Percentiles rank a stretch among this genome's conserved stretches.
Conservation (phyloP, 768 basidiomycete genomes). For the Tricholoma matsutake region DNA sequence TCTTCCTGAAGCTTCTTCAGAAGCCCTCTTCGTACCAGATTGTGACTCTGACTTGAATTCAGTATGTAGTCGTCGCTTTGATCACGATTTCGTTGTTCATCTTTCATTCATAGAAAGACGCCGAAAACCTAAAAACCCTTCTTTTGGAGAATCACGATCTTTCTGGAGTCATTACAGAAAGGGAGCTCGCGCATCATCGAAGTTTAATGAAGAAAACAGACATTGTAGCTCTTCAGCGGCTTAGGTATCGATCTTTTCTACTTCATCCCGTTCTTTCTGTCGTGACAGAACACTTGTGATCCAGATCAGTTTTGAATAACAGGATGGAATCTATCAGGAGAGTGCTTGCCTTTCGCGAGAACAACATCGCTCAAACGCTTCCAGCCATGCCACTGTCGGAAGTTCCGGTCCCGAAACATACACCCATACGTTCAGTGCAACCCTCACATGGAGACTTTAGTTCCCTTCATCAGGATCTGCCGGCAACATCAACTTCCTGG, state of each 20-base stretch:
- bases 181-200: slow-evolving; percentile 14
- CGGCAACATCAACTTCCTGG: not conserved
- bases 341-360: slow-evolving; percentile 26
- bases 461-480: not conserved
- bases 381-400: not conserved
- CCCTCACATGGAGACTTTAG: not conserved
- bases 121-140: slow-evolving; percentile 23
- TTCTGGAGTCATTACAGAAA: slow-evolving; percentile 17
- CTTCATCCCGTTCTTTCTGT: not conserved
- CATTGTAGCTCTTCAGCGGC: slow-evolving; percentile 36
- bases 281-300: slow-evolving; percentile 2
- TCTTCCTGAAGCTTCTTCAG: not conserved
- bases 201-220: slow-evolving; percentile 30
- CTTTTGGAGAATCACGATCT: slow-evolving; percentile 29
- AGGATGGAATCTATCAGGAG: slow-evolving; percentile 38
- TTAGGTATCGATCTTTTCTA: slow-evolving; percentile 30
- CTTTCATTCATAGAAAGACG: slow-evolving; percentile 25
- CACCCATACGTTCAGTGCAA: not conserved
- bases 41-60: slow-evolving; percentile 25
- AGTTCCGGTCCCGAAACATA: not conserved
- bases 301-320: slow-evolving; percentile 32
- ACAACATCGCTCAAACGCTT: not conserved
- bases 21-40: slow-evolving; percentile 1
- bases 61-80: slow-evolving; percentile 13
- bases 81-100: not conserved